A percentile compares a stretch with the other conserved stretches of the same genome.
Evolutionary conservation across 2,329 filamentous ascomycete species (phyloP).

Genomic region (Fusarium citri): DNA sequence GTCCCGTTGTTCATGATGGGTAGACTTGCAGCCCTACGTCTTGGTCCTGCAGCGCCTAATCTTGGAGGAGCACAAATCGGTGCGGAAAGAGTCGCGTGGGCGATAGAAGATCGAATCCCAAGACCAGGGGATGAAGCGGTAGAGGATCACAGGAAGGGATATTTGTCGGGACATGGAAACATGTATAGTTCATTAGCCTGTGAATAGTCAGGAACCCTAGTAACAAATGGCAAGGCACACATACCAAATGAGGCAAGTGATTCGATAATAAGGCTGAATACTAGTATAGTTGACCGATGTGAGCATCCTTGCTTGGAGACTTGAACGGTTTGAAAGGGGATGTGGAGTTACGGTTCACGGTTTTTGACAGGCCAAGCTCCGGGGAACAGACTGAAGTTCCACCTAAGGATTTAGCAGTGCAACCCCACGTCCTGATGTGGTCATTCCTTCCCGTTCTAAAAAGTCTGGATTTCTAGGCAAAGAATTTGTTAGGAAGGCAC

Average conservation of each 20-base stretch:
- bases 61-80: constrained; percentile 78
- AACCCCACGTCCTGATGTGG: background rate
- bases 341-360: background rate
- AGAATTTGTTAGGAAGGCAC: background rate
- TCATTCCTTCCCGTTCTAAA: background rate
- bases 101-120: constrained; percentile 67
- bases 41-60: constrained; percentile 80
- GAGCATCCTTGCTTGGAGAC: background rate
- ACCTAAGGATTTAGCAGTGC: background rate
- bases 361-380: background rate
- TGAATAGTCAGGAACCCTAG: constrained; percentile 19
- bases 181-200: constrained; percentile 50
- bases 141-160: constrained; percentile 37
- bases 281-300: background rate
- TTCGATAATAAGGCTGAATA: background rate
- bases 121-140: constrained; percentile 31
- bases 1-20: constrained; percentile 80
- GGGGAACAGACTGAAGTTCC: background rate
- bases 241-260: background rate
- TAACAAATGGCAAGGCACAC: background rate
- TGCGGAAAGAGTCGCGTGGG: constrained; percentile 79
- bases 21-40: constrained; percentile 71
- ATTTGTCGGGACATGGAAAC: constrained; percentile 53
- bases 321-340: background rate
- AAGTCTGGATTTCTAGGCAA: background rate